Base-by-base conservation (phyloP, 2,329 filamentous ascomycete species). In the Acephala macrosclerotiorum region DNA sequence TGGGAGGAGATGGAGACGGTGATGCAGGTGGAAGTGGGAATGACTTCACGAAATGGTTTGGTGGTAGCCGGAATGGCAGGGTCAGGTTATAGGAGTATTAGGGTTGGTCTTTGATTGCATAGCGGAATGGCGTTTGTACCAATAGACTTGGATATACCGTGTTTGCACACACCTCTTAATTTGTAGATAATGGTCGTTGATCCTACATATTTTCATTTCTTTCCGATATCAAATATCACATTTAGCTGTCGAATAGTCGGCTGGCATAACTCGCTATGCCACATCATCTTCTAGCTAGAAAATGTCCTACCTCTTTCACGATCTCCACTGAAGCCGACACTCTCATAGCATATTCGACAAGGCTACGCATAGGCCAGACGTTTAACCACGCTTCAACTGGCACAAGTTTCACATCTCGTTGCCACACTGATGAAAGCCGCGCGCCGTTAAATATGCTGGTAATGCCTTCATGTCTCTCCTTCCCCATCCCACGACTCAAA, bases 31-130 rank as follows among this genome's bases (percentile, higher is more conserved):
- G 70, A 16, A 66, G 71, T 68, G 70, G 67, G 2, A 79, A 78
- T 7, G 82, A 86, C 69, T 81, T 89, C 59, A 80, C 86, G 60
- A 80, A 85, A 60, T 88, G 87, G 86, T 89, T 90, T 75, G 84
- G 83, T 16, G 84, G 84, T 29, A 80, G 81, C 16, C 80, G 80
- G 26, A 72, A 76, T 38, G 75, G 75, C 20, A 71, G 74, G 36
- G 71, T 77, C 22, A 70, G 75, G 63, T 69, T 77, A 63, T 77
- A 69, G 70, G 14, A 51, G 40, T 33, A 60, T 61, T 11, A 26
- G 51, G 22, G 58, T 18, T 38, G 58, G 66, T 67, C 12, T 61
- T 69, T 64, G 35, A 38, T 35, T 33, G 65, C 73, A 74, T 75
- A 75, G 73, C 74, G 72, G 59, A 35, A 64, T 33, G 72, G 74